Conservation (phyloP, 2,329 filamentous ascomycete genomes). For the Colletotrichum noveboracense region DNA sequence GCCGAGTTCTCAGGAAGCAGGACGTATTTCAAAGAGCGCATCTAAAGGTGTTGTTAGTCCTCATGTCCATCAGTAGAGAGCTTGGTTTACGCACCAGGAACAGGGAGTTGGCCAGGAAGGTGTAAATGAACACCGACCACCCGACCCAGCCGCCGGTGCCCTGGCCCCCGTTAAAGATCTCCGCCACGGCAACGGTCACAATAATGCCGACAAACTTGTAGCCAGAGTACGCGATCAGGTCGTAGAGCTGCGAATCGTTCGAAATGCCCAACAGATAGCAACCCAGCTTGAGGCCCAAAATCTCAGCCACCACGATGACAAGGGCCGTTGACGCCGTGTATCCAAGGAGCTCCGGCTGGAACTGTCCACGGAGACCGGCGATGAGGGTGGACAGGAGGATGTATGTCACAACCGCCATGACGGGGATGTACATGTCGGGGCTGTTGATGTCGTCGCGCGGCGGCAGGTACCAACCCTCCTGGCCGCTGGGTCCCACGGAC, state of each 20-base stretch:
- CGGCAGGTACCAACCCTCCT: slow-evolving; percentile 82
- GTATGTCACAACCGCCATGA: slow-evolving; percentile 98
- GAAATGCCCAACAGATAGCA: slow-evolving; percentile 94
- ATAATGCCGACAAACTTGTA: slow-evolving; percentile 99
- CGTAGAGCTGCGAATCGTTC: slow-evolving; percentile 90
- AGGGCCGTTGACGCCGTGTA: slow-evolving; percentile 86
- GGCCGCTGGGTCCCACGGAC: slow-evolving; percentile 70
- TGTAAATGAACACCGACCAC: slow-evolving; percentile 90
- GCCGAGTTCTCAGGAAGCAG: slow-evolving; percentile 82
- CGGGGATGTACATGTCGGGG: slow-evolving; percentile 99
- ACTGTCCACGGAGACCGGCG: slow-evolving; percentile 86
- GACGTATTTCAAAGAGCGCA: slow-evolving; percentile 95
- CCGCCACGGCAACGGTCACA: slow-evolving; percentile 80
- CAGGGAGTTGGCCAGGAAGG: slow-evolving; percentile 91
- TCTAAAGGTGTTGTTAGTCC: slow-evolving; percentile 52
- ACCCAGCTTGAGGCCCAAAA: slow-evolving; percentile 87
- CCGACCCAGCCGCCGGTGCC: slow-evolving; percentile 88
- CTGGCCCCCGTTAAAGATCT: slow-evolving; percentile 77
- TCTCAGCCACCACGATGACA: slow-evolving; percentile 84
- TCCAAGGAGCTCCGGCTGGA: slow-evolving; percentile 92
- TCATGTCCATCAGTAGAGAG: neutral
- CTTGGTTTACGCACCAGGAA: slow-evolving; percentile 74
- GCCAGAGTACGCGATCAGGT: slow-evolving; percentile 93
- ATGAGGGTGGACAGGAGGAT: slow-evolving; percentile 92
- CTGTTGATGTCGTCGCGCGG: slow-evolving; percentile 96